phyloP scores from a whole-genome alignment of 352 stramenopile species.

The Globisporangium orthogonon region DNA sequence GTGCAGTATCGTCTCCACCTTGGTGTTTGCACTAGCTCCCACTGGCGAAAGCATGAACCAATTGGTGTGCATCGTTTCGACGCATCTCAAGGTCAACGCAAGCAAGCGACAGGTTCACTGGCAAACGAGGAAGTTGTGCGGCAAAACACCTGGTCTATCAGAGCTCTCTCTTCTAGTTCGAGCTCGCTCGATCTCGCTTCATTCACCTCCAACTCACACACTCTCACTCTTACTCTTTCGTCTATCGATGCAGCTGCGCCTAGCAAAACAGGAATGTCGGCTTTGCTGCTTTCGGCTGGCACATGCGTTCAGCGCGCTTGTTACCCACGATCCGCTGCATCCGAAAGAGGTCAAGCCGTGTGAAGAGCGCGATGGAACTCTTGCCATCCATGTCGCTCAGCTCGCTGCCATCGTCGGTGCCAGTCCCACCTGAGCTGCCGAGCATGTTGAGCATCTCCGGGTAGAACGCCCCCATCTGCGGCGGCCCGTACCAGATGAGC shows the following conservation, averaged over 20 bases:
- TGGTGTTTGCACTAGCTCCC: too few relatives aligned
- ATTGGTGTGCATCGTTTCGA: too few relatives aligned
- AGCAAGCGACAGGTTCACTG: too few relatives aligned
- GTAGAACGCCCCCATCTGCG: constrained; percentile 66
- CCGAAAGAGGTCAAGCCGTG: constrained; percentile 49
- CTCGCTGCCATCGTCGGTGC: constrained; percentile 4
- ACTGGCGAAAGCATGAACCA: too few relatives aligned
- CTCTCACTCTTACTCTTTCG: too few relatives aligned
- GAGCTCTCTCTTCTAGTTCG: too few relatives aligned
- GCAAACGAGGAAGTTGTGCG: too few relatives aligned
- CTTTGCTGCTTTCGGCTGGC: constrained; percentile 47
- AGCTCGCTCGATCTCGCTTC: too few relatives aligned
- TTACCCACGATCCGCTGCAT: constrained; percentile 72
- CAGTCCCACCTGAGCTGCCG: not conserved
- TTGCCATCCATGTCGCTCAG: constrained; percentile 25
- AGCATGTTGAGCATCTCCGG: constrained; percentile 79
- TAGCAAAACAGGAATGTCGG: constrained; percentile 79
- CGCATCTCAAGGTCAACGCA: too few relatives aligned
- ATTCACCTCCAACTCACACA: too few relatives aligned
- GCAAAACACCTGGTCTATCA: too few relatives aligned
- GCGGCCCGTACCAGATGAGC: constrained; percentile 72
- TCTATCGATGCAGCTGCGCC: not conserved
- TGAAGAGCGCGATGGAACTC: constrained; percentile 60
- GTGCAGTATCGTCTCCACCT: too few relatives aligned
- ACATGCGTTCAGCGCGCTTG: constrained; percentile 69